phyloP scores from a whole-genome alignment of 2,329 filamentous ascomycete genomes.

The Penicillium crustosum region DNA sequence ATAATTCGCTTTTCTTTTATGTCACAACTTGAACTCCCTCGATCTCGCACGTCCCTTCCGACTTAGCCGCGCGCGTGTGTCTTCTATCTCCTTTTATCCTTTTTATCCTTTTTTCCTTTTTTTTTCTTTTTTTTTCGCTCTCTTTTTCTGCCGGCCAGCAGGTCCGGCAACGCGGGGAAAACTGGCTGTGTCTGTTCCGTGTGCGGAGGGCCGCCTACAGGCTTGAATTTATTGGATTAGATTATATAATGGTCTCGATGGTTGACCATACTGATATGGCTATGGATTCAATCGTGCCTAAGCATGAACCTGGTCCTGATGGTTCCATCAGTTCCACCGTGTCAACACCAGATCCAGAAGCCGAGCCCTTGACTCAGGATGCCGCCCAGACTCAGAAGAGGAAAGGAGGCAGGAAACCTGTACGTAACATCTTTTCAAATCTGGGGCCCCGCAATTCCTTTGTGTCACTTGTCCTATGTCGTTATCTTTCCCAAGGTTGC shows the following conservation, averaged over 20 bases:
- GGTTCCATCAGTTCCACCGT: slow-evolving; percentile 47
- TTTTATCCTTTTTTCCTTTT: slow-evolving; percentile 4
- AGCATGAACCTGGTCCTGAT: slow-evolving; percentile 30
- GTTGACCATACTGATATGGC: slow-evolving; percentile 44
- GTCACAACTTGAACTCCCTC: slow-evolving; percentile 32
- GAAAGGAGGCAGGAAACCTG: slow-evolving; percentile 96
- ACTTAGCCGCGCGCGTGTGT: slow-evolving; percentile 44
- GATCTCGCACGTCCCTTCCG: slow-evolving; percentile 42
- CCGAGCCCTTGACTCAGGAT: slow-evolving; percentile 42
- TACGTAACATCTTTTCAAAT: slow-evolving; percentile 52
- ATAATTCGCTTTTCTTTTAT: slow-evolving; percentile 42
- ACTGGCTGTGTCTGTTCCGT: slow-evolving; percentile 12
- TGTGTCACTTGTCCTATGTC: slow-evolving; percentile 3
- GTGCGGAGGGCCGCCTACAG: slow-evolving; percentile 9
- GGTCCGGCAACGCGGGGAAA: slow-evolving; percentile 12
- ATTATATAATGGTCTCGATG: slow-evolving; percentile 45
- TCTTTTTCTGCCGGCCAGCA: not conserved
- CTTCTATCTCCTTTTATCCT: slow-evolving; percentile 14
- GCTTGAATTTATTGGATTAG: slow-evolving; percentile 1
- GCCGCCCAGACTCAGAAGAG: slow-evolving; percentile 70
- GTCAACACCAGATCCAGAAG: slow-evolving; percentile 49
- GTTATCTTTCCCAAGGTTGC: not conserved
- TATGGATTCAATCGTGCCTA: slow-evolving; percentile 32
- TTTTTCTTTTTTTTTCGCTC: slow-evolving; percentile 1
- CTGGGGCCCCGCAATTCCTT: slow-evolving; percentile 35